These are phyloP conservation scores for Neonothopanus nambi DNA, from an alignment of 1,284 basidiomycete species.

Conservation along the genomic window DNA sequence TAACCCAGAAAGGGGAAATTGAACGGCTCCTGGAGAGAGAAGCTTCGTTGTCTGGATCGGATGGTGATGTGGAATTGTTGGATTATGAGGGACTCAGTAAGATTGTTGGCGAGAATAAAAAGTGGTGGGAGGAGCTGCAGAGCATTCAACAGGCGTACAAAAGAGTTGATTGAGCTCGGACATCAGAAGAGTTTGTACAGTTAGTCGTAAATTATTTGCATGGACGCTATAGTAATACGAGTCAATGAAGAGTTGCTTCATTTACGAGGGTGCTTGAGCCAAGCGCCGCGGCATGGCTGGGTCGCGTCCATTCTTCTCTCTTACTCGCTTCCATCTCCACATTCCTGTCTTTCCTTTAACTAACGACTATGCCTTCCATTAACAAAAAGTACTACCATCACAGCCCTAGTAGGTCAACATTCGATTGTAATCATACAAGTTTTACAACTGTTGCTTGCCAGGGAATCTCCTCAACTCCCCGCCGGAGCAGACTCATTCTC, in stretches of 20 bases:
- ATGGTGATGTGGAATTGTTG: slow-evolving; percentile 51
- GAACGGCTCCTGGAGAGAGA: slow-evolving; percentile 39
- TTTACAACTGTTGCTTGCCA: too few species aligned
- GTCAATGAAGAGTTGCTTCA: too few species aligned
- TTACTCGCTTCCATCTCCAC: neutral
- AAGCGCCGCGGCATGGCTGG: too few species aligned
- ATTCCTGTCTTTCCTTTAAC: neutral
- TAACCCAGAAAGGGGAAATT: slow-evolving; percentile 49
- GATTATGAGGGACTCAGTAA: slow-evolving; percentile 50
- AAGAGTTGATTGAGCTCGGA: neutral
- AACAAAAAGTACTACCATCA: neutral
- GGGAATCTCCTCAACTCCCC: neutral
- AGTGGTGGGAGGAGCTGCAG: slow-evolving; percentile 46
- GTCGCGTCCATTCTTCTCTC: too few species aligned
- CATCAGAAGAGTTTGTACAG: neutral
- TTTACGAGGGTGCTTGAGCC: too few species aligned
- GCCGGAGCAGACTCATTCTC: slow-evolving; percentile 1
- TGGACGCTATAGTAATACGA: too few species aligned
- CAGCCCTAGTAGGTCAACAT: neutral
- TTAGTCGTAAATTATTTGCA: neutral
- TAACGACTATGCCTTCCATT: slow-evolving; percentile 8
- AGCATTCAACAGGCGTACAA: slow-evolving; percentile 42
- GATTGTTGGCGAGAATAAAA: slow-evolving; percentile 42
- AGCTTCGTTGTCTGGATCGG: slow-evolving; percentile 44
- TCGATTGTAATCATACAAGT: neutral